phyloP scores from a whole-genome alignment of 257 asterid genomes.

The Nicotiana undulata region DNA sequence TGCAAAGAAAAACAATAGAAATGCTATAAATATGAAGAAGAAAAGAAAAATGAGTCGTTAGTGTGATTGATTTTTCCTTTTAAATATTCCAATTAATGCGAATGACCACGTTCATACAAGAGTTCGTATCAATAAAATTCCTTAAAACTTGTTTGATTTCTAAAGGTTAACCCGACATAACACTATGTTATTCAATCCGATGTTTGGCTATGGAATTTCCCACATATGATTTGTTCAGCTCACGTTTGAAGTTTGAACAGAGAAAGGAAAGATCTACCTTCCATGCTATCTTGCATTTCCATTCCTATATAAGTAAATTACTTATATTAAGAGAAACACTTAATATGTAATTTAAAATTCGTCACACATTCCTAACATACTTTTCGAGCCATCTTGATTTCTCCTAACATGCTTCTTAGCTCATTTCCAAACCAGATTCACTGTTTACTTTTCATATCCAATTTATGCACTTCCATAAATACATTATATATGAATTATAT shows the following conservation, averaged over 20 bases:
- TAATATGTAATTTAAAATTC: not conserved
- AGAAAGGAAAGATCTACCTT: not conserved
- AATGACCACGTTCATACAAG: not conserved
- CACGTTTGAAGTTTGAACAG: not conserved
- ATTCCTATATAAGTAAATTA: not conserved
- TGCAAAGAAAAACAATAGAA: not conserved
- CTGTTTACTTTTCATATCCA: too few species aligned
- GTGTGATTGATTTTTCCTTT: not conserved
- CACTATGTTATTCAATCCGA: not conserved
- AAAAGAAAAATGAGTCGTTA: too few species aligned
- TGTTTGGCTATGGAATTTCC: not conserved
- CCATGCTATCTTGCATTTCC: not conserved
- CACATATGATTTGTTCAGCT: not conserved
- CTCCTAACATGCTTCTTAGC: not conserved
- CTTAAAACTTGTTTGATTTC: not conserved
- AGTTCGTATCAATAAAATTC: not conserved
- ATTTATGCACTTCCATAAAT: too few species aligned
- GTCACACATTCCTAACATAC: not conserved
- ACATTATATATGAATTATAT: too few species aligned
- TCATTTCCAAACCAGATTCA: not conserved
- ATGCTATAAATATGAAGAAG: too few species aligned
- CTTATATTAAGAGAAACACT: not conserved
- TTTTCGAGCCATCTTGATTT: not conserved
- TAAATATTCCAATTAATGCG: not conserved
- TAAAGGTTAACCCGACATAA: not conserved